phyloP scores from a whole-genome alignment of 495 filamentous ascomycete genomes.

The Penicillium argentinense region DNA sequence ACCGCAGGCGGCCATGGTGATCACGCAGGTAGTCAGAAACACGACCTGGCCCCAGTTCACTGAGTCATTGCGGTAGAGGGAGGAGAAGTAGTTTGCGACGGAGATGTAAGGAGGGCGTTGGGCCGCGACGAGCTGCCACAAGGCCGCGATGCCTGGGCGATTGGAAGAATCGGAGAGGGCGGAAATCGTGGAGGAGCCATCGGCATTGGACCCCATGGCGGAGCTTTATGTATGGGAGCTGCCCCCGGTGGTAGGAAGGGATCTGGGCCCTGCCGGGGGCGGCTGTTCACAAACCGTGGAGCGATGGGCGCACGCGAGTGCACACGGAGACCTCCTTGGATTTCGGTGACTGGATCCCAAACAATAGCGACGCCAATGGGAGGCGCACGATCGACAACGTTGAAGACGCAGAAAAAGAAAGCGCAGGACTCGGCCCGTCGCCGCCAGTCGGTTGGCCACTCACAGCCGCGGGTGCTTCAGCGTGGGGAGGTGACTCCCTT shows the following conservation, averaged over 20 bases:
- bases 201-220: slow-evolving; percentile 19
- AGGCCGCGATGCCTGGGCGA: slow-evolving; percentile 11
- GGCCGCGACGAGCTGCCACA: slow-evolving; percentile 16
- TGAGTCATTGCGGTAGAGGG: slow-evolving; percentile 27
- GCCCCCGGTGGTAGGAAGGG: slow-evolving; percentile 3
- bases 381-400: slow-evolving; percentile 27
- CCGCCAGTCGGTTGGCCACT: too few species aligned
- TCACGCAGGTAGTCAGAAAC: slow-evolving; percentile 36
- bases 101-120: slow-evolving; percentile 20
- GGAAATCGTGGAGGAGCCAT: slow-evolving; percentile 12
- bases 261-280: slow-evolving; percentile 20
- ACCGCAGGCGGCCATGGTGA: slow-evolving; percentile 46
- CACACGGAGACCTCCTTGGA: slow-evolving; percentile 19
- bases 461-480: slow-evolving; percentile 24
- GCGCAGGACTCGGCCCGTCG: slow-evolving; percentile 29
- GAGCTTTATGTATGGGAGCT: slow-evolving; percentile 7
- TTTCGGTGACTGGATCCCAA: neutral
- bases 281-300: too few species aligned
- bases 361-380: slow-evolving; percentile 25
- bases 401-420: slow-evolving; percentile 22
- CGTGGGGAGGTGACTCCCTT: slow-evolving; percentile 44
- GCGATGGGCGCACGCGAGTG: slow-evolving; percentile 16
- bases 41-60: slow-evolving; percentile 35
- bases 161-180: slow-evolving; percentile 15
- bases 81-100: slow-evolving; percentile 21